Conservation (phyloP, 257 asterid genomes). For the Plantago ovata region DNA sequence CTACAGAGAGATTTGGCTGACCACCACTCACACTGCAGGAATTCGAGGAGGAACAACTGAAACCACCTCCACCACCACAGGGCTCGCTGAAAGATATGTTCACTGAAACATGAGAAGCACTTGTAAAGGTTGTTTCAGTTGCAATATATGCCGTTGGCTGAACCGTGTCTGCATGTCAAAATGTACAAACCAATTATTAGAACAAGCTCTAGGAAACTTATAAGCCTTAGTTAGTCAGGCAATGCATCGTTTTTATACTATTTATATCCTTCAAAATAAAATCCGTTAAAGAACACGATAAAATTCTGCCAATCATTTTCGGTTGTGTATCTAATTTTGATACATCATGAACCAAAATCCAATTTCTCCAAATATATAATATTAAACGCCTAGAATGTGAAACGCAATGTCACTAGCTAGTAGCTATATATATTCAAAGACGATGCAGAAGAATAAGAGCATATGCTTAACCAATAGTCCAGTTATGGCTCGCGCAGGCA, state of each 20-base stretch:
- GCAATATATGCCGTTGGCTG: slow-evolving; percentile 70
- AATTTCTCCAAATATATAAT: neutral
- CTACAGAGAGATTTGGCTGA: slow-evolving; percentile 16
- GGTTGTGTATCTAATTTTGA: neutral
- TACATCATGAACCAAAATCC: neutral
- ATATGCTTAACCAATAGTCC: slow-evolving; percentile 67
- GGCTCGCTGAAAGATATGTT: slow-evolving; percentile 71
- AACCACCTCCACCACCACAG: slow-evolving; percentile 68
- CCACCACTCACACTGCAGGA: slow-evolving; percentile 84
- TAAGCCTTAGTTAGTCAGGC: neutral
- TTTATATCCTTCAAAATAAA: neutral
- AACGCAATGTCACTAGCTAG: slow-evolving; percentile 13
- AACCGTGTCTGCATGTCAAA: slow-evolving; percentile 57
- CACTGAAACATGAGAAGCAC: slow-evolving; percentile 57
- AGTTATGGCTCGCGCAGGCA: slow-evolving; percentile 62
- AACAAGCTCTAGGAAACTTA: neutral
- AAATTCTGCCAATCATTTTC: neutral
- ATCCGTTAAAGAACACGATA: neutral
- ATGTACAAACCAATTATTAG: neutral
- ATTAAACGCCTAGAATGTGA: neutral
- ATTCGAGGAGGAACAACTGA: slow-evolving; percentile 59
- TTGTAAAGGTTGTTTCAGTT: slow-evolving; percentile 54
- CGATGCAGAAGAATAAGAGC: slow-evolving; percentile 16
- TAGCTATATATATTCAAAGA: slow-evolving; percentile 11
- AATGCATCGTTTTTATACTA: neutral